Evolutionary conservation across 768 basidiomycete genomes (phyloP).

Genomic region (Mycena polygramma): DNA sequence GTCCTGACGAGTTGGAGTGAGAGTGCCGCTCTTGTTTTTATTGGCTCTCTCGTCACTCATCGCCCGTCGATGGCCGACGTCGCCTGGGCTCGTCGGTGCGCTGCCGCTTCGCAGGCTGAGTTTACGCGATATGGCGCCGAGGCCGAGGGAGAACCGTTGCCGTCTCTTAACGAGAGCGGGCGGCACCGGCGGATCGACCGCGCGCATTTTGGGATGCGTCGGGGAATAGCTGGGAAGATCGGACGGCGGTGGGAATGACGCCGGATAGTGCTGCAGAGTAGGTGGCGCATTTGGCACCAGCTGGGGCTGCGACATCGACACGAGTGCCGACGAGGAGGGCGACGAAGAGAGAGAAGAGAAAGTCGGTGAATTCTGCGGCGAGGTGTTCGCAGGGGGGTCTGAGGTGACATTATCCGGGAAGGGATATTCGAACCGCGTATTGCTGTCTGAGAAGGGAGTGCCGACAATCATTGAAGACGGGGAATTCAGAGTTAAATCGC

Average conservation of each 20-base stretch:
- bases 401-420: slow-evolving; percentile 28
- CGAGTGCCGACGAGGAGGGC: slow-evolving; percentile 23
- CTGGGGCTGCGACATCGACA: slow-evolving; percentile 33
- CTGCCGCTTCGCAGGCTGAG: slow-evolving; percentile 28
- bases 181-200: slow-evolving; percentile 32
- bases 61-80: slow-evolving; percentile 12
- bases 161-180: slow-evolving; percentile 35
- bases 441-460: slow-evolving; percentile 32
- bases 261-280: slow-evolving; percentile 33
- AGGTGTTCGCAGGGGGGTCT: slow-evolving; percentile 11
- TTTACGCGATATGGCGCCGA: slow-evolving; percentile 29
- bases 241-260: slow-evolving; percentile 32
- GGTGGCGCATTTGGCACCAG: slow-evolving; percentile 31
- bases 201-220: slow-evolving; percentile 39
- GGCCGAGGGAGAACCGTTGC: slow-evolving; percentile 32
- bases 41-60: slow-evolving; percentile 19
- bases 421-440: slow-evolving; percentile 38
- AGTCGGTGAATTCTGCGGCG: slow-evolving; percentile 28
- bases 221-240: slow-evolving; percentile 36
- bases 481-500: slow-evolving; percentile 33
- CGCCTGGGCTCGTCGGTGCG: slow-evolving; percentile 21
- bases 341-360: slow-evolving; percentile 30
- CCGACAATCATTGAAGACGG: slow-evolving; percentile 35
- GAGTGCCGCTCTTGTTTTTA: background rate
- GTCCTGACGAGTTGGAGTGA: background rate